Evolutionary conservation across 768 basidiomycete genomes (phyloP), one percentile per base, ranked within the genome.

Genomic region (Rhodotorula paludigena): DNA sequence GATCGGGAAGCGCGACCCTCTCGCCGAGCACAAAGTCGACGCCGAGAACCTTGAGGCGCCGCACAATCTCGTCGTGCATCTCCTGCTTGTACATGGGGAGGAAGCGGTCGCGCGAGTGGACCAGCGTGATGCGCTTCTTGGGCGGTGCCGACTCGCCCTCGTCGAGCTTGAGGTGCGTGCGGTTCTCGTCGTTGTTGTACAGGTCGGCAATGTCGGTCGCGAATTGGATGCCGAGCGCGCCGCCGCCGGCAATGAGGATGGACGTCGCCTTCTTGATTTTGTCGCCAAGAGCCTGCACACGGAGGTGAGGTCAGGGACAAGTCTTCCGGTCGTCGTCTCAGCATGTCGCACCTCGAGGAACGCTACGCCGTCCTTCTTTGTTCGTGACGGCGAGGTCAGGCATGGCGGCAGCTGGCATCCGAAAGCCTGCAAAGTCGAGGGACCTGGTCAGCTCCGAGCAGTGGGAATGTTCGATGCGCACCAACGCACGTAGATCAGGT

Each of bases 141-240:
- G 35, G 54, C n/a, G 60, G 57, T 8, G 52, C 49, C 8, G 48
- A 21, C 25, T 62, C 36, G 52, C 39, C 57, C 51, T 53, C 41
- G 28, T 23, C 12, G 44, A 45, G 30, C 16, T 33, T 35, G 18
- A 63, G 47, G 55, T 56, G 57, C 16, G 45, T 18, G 33, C 33
- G 58, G 56, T 70, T 64, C 7, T 56, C 49, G 14, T 64, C 57
- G 44, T 64, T 69, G 62, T 66, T 68, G 72, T 70, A 73, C 18
- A 66, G 54, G 61, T 68, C 66, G 48, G 73, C 66, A 58, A 74
- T 71, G 49, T 75, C 74, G 39, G 69, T 66, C 12, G 76, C 76
- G 48, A 67, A 76, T 39, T 76, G 74, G 52, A 76, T 72, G 58
- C 76, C 76, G 42, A 75, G 68, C 1, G 76, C 76, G 11, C 74